Evolutionary conservation across 2,329 filamentous ascomycete genomes (phyloP).

Genomic region (Tolypocladium tundrense): DNA sequence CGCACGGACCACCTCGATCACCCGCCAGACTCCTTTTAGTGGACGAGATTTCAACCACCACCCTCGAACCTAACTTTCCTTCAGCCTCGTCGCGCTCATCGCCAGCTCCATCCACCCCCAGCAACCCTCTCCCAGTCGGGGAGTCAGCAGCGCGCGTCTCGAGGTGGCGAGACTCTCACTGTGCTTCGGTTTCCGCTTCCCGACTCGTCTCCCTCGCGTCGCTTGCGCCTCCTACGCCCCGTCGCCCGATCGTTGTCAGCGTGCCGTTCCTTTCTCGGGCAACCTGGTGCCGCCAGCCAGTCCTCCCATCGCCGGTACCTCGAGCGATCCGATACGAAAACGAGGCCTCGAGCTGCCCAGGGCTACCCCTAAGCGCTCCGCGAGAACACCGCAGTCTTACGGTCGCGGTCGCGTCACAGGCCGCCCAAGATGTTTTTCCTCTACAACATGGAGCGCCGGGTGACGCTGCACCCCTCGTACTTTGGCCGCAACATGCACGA

Average conservation of each 20-base stretch:
- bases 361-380: no score
- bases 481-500: constrained; percentile 91
- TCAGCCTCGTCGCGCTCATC: constrained; percentile 3
- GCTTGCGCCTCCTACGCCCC: not conserved
- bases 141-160: constrained; percentile 8
- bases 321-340: not conserved
- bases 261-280: not conserved
- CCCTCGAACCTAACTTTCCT: constrained; percentile 1
- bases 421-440: constrained; percentile 81
- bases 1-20: constrained; percentile 6
- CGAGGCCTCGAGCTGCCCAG: not conserved
- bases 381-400: not conserved
- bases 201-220: constrained; percentile 4
- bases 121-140: constrained; percentile 6
- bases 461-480: constrained; percentile 93
- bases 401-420: not conserved
- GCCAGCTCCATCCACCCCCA: not conserved
- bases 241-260: not conserved
- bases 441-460: constrained; percentile 88
- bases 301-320: not conserved
- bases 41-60: constrained; percentile 8
- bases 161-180: constrained; percentile 7
- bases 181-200: constrained; percentile 2
- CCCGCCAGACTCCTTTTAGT: not conserved
- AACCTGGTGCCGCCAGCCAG: not conserved